Evolutionary conservation across 1,284 basidiomycete species (phyloP), one percentile per base, ranked within the genome.

Genomic region (Fomitopsis pinicola): DNA sequence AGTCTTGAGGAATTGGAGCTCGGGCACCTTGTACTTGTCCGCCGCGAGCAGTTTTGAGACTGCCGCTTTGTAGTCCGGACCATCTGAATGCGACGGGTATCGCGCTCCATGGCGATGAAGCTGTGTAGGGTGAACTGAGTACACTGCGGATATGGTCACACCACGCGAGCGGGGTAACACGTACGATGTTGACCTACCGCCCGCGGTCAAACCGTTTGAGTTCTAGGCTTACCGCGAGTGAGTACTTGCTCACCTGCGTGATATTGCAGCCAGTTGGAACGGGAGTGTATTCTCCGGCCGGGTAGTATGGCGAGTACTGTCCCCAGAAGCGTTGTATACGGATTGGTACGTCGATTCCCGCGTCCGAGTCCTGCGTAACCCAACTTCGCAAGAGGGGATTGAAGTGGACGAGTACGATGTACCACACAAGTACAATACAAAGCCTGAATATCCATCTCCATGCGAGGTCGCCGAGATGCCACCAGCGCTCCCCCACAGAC

Each of bases 81-180:
- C 75, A 0, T 86, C 80, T 6, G 76, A 75, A 0, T 70, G 65
- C 0, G 91, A 92, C 0, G 94, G 94, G 66, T 82, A 94, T 42
- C 94, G 82, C 1, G 90, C 87, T 1, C 92, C 91, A 67, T 96
- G 94, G 17, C 94, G 80, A 74, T 95, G 89, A 15, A 96, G 76
- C 92, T 94, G 12, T 14, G 5, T 5, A 30, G 28, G 9, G 15
- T 8, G 17, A 5, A 3, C 15, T 48, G 26, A 48, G 28, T 19
- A 30, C 22, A 22, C n/a, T n/a, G n/a, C 63, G 2, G 38, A 12
- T 46, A 14, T 36, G 35, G 19, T 10, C 38, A 42, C 22, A 5
- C 42, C 15, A 30, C 10, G n/a, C 14, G 42, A 42, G 12, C 35
- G 22, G 22, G 10, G 35, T 36, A 12, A 12, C 7, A 36, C 35